Percentiles rank a stretch among this genome's conserved stretches.
Conservation (phyloP, 768 basidiomycete species). For the Sarcodon aspratus region DNA sequence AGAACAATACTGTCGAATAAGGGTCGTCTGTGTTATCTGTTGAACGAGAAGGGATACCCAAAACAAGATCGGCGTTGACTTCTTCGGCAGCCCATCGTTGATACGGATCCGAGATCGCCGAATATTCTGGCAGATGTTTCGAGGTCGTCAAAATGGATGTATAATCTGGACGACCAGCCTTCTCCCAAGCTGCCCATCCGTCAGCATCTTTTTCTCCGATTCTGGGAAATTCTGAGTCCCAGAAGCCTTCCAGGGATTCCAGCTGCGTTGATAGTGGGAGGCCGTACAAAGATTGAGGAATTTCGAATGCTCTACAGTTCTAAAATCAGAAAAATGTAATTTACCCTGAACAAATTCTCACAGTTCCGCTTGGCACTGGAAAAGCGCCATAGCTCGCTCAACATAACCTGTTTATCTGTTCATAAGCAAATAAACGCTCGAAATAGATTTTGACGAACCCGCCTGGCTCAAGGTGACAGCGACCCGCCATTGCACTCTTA, state of each 20-base stretch:
- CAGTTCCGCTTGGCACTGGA: constrained; percentile 81
- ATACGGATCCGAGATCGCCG: constrained; percentile 47
- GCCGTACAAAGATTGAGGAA: constrained; percentile 33
- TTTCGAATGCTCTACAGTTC: constrained; percentile 40
- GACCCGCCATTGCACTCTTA: constrained; percentile 65
- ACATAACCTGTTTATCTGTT: constrained; percentile 39
- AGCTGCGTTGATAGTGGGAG: constrained; percentile 37
- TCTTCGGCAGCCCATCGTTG: constrained; percentile 56
- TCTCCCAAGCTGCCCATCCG: constrained; percentile 62
- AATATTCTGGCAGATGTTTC: constrained; percentile 4
- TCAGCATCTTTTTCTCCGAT: constrained; percentile 52
- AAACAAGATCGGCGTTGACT: constrained; percentile 29
- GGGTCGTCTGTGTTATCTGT: constrained; percentile 50
- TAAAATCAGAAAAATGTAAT: background rate
- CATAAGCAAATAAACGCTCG: constrained; percentile 4
- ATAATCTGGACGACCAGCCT: constrained; percentile 27
- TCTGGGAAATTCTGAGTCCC: constrained; percentile 78
- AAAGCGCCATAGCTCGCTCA: constrained; percentile 67
- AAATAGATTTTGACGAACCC: constrained; percentile 29
- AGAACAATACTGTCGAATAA: constrained; percentile 60
- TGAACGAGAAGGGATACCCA: constrained; percentile 42
- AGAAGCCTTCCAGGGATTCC: constrained; percentile 63
- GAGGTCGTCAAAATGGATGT: constrained; percentile 3
- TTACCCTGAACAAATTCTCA: constrained; percentile 22
- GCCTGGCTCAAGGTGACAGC: constrained; percentile 53